Evolutionary conservation across 2,329 filamentous ascomycete species (phyloP), one percentile per base, ranked within the genome.

Genomic region (Xylaria sp.): DNA sequence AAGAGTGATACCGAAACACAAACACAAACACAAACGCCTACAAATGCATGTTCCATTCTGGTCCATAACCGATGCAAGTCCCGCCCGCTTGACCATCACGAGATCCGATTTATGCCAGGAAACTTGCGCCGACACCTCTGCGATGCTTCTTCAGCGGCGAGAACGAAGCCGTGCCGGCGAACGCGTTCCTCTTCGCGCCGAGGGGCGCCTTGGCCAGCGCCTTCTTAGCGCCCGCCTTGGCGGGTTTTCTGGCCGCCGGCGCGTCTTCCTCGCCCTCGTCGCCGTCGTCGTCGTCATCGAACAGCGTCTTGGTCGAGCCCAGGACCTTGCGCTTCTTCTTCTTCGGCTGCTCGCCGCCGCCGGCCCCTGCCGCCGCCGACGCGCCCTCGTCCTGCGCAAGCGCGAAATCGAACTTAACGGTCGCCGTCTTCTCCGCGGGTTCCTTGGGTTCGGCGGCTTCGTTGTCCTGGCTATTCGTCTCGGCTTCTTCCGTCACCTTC

Each of bases 321-420:
- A 90, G 77, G 4, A 91, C 74, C 72, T 91, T 92, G 58, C 88
- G 84, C 76, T 88, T 92, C 78, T 88, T 91, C 68, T 84, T 86
- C 71, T 78, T 82, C 6, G 71, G 74, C 59, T 79, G 54, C 22
- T 68, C 54, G n/a, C 37, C 64, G 5, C 75, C 22, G 61, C 64
- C 60, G 4, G 75, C 24, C 61, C 64, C 60, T 8, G 48, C 40
- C 52, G 55, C 53, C 18, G 63, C 59, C 19, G 60, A 55, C 9
- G 56, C 57, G 44, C 60, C 66, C 45, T 67, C 67, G 19, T 69
- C 63, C 50, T 66, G 65, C 29, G 60, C 52, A 29, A 62, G 43
- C 39, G 41, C 53, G 51, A 67, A 48, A 52, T 66, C 68, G 69
- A 64, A 73, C 68, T 66, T 74, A 62, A 60, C 66, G 43, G 65